Evolutionary conservation across 2,329 filamentous ascomycete genomes (phyloP), one percentile per base, ranked within the genome.

Genomic region (Huntiella omanensis): DNA sequence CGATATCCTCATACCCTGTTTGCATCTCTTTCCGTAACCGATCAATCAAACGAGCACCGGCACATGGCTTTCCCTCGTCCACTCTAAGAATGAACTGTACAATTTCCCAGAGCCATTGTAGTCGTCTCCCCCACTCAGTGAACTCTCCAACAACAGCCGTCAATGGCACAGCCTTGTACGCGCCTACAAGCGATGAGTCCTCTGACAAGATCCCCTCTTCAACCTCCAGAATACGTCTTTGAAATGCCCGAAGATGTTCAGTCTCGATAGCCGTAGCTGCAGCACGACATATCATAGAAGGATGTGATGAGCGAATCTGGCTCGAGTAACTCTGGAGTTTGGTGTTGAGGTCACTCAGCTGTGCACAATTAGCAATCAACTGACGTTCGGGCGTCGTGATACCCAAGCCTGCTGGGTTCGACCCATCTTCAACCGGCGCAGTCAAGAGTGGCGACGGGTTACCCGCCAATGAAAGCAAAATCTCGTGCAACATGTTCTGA

Each of bases 391-490:
- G 77, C 35, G 84, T 80, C 40, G 86, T 83, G 57, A 80, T 60
- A 57, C 70, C 59, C 55, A 66, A 60, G 56, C 63, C 56, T 45
- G 67, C 59, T 55, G 63, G 62, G 55, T 40, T 47, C 10, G 43
- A 34, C n/a, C 37, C 15, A 54, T 64, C 59, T 28, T 35, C 5
- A 10, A 36, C 33, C n/a, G 48, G 42, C 13, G 45, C n/a, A 10
- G 37, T 28, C 28, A 95, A 82, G 58, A 96, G 75, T 54, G 86
- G 81, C 53, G 88, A 95, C 53, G 83, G 81, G 64, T 96, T 84
- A 54, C 91, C 88, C 56, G 87, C 92, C 63, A 96, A 78, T 61
- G 87, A 88, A 63, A 98, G 80, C 63, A 96, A 77, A 66, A 98
- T 85, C 70, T 98, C 91, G 74, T 96, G 91, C 62, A 98, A 83